A percentile compares a stretch with the other conserved stretches of the same genome.
Conservation (phyloP, 805 yeast genomes). For the Zygosaccharomyces siamensis region DNA sequence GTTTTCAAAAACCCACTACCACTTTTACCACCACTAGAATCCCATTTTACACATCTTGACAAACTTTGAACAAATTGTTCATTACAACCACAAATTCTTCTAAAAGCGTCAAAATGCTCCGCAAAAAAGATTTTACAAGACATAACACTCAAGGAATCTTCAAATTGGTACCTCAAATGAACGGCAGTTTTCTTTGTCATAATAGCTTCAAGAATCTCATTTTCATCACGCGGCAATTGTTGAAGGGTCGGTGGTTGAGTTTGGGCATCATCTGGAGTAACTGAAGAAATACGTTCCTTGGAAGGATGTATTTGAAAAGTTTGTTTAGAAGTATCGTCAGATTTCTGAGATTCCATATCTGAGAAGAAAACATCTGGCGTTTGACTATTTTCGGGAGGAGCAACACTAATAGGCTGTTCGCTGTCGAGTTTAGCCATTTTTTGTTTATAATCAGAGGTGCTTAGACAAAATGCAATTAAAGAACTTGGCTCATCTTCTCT, state of each 20-base stretch:
- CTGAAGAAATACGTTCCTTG: slow-evolving; percentile 2
- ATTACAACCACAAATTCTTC: slow-evolving; percentile 75
- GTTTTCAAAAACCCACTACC: slow-evolving; percentile 94
- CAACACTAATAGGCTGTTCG: slow-evolving; percentile 9
- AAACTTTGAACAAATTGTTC: slow-evolving; percentile 80
- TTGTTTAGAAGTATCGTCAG: slow-evolving; percentile 1
- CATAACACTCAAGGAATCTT: slow-evolving; percentile 74
- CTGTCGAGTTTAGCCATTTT: slow-evolving; percentile 43
- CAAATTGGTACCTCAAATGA: slow-evolving; percentile 87
- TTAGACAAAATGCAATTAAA: slow-evolving; percentile 84
- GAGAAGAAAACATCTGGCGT: slow-evolving; percentile 5
- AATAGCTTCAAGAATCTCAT: slow-evolving; percentile 49
- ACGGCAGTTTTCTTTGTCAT: slow-evolving; percentile 81
- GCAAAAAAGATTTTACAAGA: slow-evolving; percentile 94
- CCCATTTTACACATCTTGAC: slow-evolving; percentile 93
- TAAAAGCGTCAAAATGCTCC: slow-evolving; percentile 92
- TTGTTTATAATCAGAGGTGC: slow-evolving; percentile 74
- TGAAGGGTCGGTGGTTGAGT: slow-evolving; percentile 2
- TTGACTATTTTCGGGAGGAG: slow-evolving; percentile 7
- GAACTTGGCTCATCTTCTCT: slow-evolving; percentile 97
- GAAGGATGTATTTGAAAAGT: slow-evolving; percentile 1
- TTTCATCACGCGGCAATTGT: slow-evolving; percentile 18
- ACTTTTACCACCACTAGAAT: slow-evolving; percentile 92
- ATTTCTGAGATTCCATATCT: slow-evolving; percentile 8
- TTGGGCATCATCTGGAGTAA: slow-evolving; percentile 2